Evolutionary conservation across 1,284 basidiomycete genomes (phyloP), one percentile per base, ranked within the genome.

Genomic region (Schizopora paradoxa): DNA sequence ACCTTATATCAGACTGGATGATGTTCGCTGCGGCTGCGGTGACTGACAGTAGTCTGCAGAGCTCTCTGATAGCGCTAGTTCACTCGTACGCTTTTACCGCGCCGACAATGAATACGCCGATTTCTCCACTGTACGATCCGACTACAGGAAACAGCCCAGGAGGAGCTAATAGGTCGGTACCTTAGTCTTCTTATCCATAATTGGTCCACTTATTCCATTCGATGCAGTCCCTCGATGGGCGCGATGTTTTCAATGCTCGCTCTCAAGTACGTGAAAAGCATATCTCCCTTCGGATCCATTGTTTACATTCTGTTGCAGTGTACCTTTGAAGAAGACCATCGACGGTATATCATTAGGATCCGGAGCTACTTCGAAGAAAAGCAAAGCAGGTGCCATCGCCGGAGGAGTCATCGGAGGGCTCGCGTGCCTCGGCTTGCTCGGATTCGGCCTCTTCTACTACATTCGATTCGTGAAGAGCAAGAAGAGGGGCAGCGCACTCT

Each of bases 1-100:
- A 5, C 34, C 21, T 25, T 6, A 25, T 23, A 18, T n/a, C 32
- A 70, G 68, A 68, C 45, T 70, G 66, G 67, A 60, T 61, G 2
- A 51, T 69, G 27, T 62, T 68, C 45, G 60, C 63, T 2, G 68
- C 68, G 4, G 62, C 60, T 5, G 60, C 64, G 7, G 51, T 62
- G 5, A 57, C 56, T 0, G 55, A 64, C 32, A 49, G 50, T 13
- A 46, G 52, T 2, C 56, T 62, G 2, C 57, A 64, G 7, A 53
- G 67, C 31, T 38, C 51, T 2, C 53, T 73, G 19, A 60, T 72
- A 5, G 51, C 55, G 3, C 54, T 53, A 6, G 59, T 72, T 1
- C 56, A 59, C 23, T 45, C 33, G 11, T 61, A 32, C 28, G 48
- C 35, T 5, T 28, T 27, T 2, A n/a, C 45, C 7, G 45, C 39